A percentile compares a stretch with the other conserved stretches of the same genome.
Conservation (phyloP, 2,329 filamentous ascomycete species). For the Pseudocercospora ulei region DNA sequence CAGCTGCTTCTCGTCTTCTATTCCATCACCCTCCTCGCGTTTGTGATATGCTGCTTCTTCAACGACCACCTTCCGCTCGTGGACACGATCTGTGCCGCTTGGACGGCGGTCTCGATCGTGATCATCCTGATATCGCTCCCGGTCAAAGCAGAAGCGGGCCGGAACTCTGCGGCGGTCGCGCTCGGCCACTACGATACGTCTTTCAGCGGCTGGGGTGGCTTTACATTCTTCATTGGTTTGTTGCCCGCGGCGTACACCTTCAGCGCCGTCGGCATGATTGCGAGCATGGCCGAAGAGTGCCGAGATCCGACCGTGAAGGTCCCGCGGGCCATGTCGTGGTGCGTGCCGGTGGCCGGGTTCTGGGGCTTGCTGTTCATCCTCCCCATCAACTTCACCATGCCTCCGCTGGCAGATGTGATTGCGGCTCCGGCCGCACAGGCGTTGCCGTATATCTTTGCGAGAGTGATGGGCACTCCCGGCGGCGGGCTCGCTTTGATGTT, state of each 20-base stretch:
- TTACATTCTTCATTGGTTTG: conserved; percentile 55
- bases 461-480: conserved; percentile 44
- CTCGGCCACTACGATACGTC: conserved; percentile 50
- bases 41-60: conserved; percentile 56
- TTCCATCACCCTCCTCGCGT: conserved; percentile 54
- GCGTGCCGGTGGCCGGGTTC: conserved; percentile 46
- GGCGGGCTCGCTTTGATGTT: conserved; percentile 43
- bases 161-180: conserved; percentile 44
- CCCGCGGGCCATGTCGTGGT: conserved; percentile 47
- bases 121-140: conserved; percentile 50
- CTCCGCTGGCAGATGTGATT: conserved; percentile 41
- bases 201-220: conserved; percentile 50
- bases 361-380: conserved; percentile 50
- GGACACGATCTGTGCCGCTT: conserved; percentile 48
- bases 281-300: conserved; percentile 54
- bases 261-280: conserved; percentile 52
- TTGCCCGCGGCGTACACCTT: conserved; percentile 39
- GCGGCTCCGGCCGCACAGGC: conserved; percentile 42
- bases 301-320: conserved; percentile 46
- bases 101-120: conserved; percentile 49
- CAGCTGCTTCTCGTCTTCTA: conserved; percentile 64
- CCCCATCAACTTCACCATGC: conserved; percentile 46
- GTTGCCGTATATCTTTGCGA: conserved; percentile 45
- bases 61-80: conserved; percentile 58
- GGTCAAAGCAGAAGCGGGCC: conserved; percentile 46